These are phyloP conservation scores for Picochlorum sp. DNA, from an alignment of 139 green algal genomes.

Conservation along the genomic window DNA sequence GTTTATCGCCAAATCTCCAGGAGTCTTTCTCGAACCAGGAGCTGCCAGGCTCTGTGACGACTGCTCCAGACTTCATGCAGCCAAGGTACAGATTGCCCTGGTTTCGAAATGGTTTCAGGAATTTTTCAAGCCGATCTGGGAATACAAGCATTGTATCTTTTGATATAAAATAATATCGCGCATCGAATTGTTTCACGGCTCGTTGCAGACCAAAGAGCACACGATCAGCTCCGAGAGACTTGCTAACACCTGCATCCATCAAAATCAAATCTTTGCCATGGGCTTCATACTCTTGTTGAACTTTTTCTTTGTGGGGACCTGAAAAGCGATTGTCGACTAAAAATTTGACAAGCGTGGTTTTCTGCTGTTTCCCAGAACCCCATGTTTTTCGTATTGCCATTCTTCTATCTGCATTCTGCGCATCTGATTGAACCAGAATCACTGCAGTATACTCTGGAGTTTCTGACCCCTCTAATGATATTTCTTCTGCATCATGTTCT, in stretches of 20 bases:
- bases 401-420: neutral
- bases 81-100: constrained; percentile 60
- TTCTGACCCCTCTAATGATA: neutral
- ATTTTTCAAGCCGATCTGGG: constrained; percentile 31
- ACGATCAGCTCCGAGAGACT: neutral
- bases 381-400: neutral
- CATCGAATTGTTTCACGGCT: constrained; percentile 17
- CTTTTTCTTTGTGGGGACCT: neutral
- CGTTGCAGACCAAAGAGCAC: neutral
- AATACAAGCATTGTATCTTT: constrained; percentile 54
- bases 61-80: constrained; percentile 60
- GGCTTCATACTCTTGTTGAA: neutral
- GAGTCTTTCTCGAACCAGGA: constrained; percentile 54
- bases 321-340: neutral
- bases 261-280: too few relatives aligned
- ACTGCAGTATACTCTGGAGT: neutral
- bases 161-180: constrained; percentile 67
- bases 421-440: too few relatives aligned
- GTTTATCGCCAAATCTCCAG: constrained; percentile 45
- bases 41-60: constrained; percentile 40
- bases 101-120: constrained; percentile 25
- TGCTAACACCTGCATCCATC: neutral
- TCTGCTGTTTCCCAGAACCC: neutral
- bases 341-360: neutral
- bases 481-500: constrained; percentile 5